A percentile compares a stretch with the other conserved stretches of the same genome.
Evolutionary conservation across 176 grass and related monocot genomes (phyloP).

Genomic region (Avena eriantha): DNA sequence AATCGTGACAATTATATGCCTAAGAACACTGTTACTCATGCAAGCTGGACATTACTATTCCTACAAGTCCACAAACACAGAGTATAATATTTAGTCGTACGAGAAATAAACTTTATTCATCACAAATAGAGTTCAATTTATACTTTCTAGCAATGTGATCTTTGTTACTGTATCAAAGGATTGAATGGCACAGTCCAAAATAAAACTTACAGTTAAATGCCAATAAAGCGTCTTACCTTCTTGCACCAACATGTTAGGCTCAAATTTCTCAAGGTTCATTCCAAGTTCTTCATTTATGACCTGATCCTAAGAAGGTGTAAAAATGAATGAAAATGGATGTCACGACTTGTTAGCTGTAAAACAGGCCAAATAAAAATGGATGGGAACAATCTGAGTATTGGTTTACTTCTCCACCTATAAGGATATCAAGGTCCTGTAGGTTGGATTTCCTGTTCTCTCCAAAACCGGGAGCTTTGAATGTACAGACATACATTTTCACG

Average conservation of each 20-base stretch:
- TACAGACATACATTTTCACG: slow-evolving; percentile 42
- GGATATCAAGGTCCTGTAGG: slow-evolving; percentile 56
- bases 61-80: background rate
- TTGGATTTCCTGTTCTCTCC: slow-evolving; percentile 59
- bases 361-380: background rate
- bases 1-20: background rate
- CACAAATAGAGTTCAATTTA: background rate
- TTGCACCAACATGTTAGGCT: slow-evolving; percentile 82
- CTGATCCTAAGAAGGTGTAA: slow-evolving; percentile 21
- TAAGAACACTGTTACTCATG: background rate
- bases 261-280: slow-evolving; percentile 73
- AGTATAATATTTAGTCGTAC: background rate
- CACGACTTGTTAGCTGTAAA: background rate
- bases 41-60: background rate
- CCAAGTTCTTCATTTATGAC: slow-evolving; percentile 71
- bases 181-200: background rate
- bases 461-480: slow-evolving; percentile 59
- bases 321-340: background rate
- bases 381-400: background rate
- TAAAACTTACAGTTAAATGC: slow-evolving; percentile 6
- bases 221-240: slow-evolving; percentile 50
- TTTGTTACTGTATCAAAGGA: background rate
- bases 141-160: background rate
- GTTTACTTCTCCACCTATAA: slow-evolving; percentile 59
- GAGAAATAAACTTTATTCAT: background rate